Evolutionary conservation across 2,329 filamentous ascomycete species (phyloP), one percentile per base, ranked within the genome.

Genomic region (Cryphonectria japonica): DNA sequence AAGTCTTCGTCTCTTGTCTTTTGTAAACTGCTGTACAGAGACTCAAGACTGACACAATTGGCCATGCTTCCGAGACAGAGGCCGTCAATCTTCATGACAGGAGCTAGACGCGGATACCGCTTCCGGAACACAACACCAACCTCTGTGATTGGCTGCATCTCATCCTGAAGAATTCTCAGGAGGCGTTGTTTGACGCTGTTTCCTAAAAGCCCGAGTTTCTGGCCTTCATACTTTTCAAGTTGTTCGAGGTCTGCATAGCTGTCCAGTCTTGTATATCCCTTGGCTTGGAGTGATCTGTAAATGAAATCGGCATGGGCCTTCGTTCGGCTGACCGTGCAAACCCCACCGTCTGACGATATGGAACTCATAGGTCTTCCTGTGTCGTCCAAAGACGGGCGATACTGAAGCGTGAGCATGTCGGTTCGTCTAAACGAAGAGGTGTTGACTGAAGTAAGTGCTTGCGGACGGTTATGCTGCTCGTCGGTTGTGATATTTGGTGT

Each of bases 21-120:
- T 5, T 34, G 26, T 5, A 65, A 43, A 22, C 63, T 65, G 63
- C 37, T 26, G 7, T 37, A 19, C 2, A 65, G 11, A 8, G 43
- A 65, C 13, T 4, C 2, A 11, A 52, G 63, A 14, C 26, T 52
- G 63, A 65, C 63, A 41, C 63, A 65, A 29, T 65, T 65, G 13
- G 63, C 63, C 41, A 65, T 52, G n/a, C 63, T 19, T 11, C 63
- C 63, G 6, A 65, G 63, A 32, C 63, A 65, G 43, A 65, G 43
- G 8, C 63, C 63, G 41, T 65, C 63, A 6, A 65, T 46, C 11
- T 22, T 34, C 63, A 65, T 65, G 41, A 19, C 22, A 29, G 43
- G 9, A 50, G 63, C 63, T 14, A 34, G 11, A 16, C 34, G 4
- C 16, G 63, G 63, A n/a, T 34, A 65, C 1, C 19, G 41, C 63